Evolutionary conservation across 1,284 basidiomycete genomes (phyloP).

Genomic region (Sphaerobolus stellatus): DNA sequence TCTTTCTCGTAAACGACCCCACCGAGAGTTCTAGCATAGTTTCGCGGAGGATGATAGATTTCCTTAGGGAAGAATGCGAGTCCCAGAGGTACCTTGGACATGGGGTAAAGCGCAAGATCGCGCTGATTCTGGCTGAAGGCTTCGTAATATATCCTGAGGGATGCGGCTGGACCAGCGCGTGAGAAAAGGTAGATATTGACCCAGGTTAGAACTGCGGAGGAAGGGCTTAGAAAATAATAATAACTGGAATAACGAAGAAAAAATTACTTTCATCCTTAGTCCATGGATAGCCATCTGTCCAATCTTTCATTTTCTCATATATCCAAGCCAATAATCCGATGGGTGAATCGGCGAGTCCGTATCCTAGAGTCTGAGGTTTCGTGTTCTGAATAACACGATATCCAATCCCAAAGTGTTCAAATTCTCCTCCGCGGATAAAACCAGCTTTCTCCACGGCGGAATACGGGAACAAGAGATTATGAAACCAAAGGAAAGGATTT

Average conservation of each 20-base stretch:
- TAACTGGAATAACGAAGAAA: no score
- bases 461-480: conserved; percentile 29
- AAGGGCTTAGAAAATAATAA: no score
- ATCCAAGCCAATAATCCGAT: conserved; percentile 58
- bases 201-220: neutral
- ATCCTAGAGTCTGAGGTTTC: conserved; percentile 58
- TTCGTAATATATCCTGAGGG: conserved; percentile 9
- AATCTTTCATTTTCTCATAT: conserved; percentile 54
- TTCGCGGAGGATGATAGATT: conserved; percentile 10
- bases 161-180: conserved; percentile 1
- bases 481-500: conserved; percentile 31
- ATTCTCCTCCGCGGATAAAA: conserved; percentile 34
- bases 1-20: conserved; percentile 27
- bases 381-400: conserved; percentile 47
- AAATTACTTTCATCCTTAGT: conserved; percentile 48
- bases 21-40: conserved; percentile 24
- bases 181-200: conserved; percentile 8
- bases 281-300: conserved; percentile 53
- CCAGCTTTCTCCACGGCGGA: conserved; percentile 38
- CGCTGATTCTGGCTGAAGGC: neutral
- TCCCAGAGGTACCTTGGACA: neutral
- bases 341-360: conserved; percentile 55
- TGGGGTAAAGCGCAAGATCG: neutral
- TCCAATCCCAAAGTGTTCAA: conserved; percentile 33
- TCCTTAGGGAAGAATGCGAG: conserved; percentile 52